Evolutionary conservation across 2,329 filamentous ascomycete genomes (phyloP).

Genomic region (Sordariomycetes sp.): DNA sequence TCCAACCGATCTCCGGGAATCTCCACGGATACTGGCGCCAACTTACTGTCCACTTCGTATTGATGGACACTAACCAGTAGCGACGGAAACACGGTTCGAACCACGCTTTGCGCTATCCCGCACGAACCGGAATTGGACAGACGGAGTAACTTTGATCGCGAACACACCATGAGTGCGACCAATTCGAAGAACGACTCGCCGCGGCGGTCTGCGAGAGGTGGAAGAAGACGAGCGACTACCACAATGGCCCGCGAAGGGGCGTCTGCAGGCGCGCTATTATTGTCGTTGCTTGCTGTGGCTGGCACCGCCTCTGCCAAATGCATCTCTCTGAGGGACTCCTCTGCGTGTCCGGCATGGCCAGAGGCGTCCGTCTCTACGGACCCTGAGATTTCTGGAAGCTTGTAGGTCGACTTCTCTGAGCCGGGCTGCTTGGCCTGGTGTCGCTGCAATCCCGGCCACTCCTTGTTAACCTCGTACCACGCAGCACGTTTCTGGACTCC

Average conservation of each 20-base stretch:
- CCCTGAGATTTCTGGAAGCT: constrained; percentile 44
- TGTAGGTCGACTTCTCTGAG: constrained; percentile 39
- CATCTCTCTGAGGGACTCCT: constrained; percentile 61
- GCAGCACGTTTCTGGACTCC: constrained; percentile 73
- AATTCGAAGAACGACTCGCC: not conserved
- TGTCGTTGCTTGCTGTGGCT: constrained; percentile 1
- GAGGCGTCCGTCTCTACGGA: constrained; percentile 61
- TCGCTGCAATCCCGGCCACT: not conserved
- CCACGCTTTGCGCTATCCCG: not conserved
- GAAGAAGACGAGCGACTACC: not conserved
- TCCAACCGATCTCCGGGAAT: not conserved
- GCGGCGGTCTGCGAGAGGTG: not conserved
- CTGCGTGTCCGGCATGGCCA: constrained; percentile 61
- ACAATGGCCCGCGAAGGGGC: not conserved
- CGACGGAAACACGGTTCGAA: not conserved
- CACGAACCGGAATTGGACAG: not conserved
- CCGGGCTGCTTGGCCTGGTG: not conserved
- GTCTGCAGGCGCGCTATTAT: not conserved
- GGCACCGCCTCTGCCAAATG: constrained; percentile 27
- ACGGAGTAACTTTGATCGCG: not conserved
- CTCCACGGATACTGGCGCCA: not conserved
- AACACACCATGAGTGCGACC: not conserved
- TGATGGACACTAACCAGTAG: not conserved
- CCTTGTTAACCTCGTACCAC: constrained; percentile 4
- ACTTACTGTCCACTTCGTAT: not conserved